Base-by-base conservation (phyloP, 768 basidiomycete species). In the Boletellus ananiceps region DNA sequence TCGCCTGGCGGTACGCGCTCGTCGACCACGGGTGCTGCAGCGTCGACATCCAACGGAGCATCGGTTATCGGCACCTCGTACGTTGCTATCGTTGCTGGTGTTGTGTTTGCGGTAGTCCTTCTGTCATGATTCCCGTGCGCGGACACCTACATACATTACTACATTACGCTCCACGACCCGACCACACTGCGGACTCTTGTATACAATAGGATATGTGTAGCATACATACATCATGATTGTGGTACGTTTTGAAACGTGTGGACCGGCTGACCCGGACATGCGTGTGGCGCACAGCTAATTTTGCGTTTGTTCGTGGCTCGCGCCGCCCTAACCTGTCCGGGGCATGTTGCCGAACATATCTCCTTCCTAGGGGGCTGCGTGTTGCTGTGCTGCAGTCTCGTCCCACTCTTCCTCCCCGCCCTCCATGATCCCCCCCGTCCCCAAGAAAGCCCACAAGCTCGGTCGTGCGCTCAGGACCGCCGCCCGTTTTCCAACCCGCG, bases 401-500 rank as follows among this genome's bases (percentile, higher is more conserved):
- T 14, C 29, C 15, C 36, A 39, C 13, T 21, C 8, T 29, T 51
- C 12, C 16, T 36, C 31, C 34, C 9, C 35, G 35, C 16, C 44
- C 12, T 46, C 41, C 60, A 62, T 59, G 58, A 53, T 61, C 44
- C 70, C 70, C 44, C 64, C 65, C 13, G 67, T 66, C 5, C 69
- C 71, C 12, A 74, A 74, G 56, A 65, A 71, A 50, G 72, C 69
- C 25, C 69, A 71, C 51, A 83, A 81, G 68, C 71, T 85, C 38
- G 74, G 76, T 23, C 74, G 77, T n/a, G 83, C 73, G 1, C 75
- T 86, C 67, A 81, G 78, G 61, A 73, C 73, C 8, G 83, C 82
- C 1, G 80, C 81, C 9, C 71, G 73, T 1, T 67, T 84, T 31
- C 81, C 82, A 12, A 69, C 70, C 0, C 74, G 75, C 15, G 74